Evolutionary conservation across 192 early-diverging fungal species (phyloP), one percentile per base, ranked within the genome.

Genomic region (Podila clonocystis): DNA sequence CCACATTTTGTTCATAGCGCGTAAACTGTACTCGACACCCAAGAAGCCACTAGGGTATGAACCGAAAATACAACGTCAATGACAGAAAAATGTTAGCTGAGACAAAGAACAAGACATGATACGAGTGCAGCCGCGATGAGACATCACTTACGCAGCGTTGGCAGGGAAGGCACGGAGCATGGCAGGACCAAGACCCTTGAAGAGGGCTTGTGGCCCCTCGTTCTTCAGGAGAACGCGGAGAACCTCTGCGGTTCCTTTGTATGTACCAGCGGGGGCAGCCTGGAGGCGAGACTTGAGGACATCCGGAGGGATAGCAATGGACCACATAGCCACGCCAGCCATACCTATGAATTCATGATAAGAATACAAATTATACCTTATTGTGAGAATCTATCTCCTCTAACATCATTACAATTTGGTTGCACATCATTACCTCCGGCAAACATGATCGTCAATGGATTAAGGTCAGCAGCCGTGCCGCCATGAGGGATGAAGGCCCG

Each of bases 261-360:
- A 97, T 31, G 92, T 94, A 41, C 95, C 95, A 61, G 92, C 87
- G n/a, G 94, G 94, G n/a, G 94, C 87, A 30, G 94, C 85, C 83
- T 97, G 95, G 50, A 95, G 88, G 30, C 94, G 90, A n/a, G 94
- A 96, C 83, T 97, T 97, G 84, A 97, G 87, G 15, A 94, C 93
- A 88, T 97, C 95, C 62, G 94, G 93, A 9, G 95, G 95, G 82
- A 95, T 96, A 38, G 94, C 94, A 85, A 96, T 94, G 60, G 91
- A 88, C 98, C 98, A 99, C 95, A 97, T 99, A 71, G 95, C 94
- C 79, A 99, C 95, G 85, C 97, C 97, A 68, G 98, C 96, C 87
- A 97, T 95, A 82, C 90, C 90, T 91, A 50, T 48, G 45, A 63
- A 22, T 49, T 15, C 29, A 31, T n/a, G 4, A 67, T 4, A 28